A percentile compares a stretch with the other conserved stretches of the same genome.
phyloP scores from a whole-genome alignment of 2,329 filamentous ascomycete species.

The Penicillium capsulatum region DNA sequence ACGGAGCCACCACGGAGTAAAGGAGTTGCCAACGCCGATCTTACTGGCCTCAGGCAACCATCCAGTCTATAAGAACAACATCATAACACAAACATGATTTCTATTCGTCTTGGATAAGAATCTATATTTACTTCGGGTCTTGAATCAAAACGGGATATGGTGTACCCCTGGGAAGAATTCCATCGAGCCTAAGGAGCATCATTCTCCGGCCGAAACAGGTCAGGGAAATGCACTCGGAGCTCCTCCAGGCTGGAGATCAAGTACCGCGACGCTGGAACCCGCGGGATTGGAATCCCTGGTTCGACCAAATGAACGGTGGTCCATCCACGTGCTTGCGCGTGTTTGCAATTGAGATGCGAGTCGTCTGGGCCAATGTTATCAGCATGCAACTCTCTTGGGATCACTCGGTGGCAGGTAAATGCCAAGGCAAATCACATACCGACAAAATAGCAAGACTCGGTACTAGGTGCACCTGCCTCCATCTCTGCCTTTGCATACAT shows the following conservation, averaged over 20 bases:
- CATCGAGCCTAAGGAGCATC: too few relatives aligned
- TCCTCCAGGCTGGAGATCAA: constrained; percentile 74
- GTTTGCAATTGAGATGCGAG: constrained; percentile 74
- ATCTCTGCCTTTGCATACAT: constrained; percentile 89
- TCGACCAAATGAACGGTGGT: constrained; percentile 81
- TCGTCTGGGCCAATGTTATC: constrained; percentile 58
- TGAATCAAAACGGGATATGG: too few relatives aligned
- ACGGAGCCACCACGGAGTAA: constrained; percentile 11
- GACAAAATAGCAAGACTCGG: constrained; percentile 82
- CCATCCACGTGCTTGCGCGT: constrained; percentile 78
- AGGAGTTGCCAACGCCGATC: too few relatives aligned
- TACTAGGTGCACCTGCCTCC: constrained; percentile 67
- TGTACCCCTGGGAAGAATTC: too few relatives aligned
- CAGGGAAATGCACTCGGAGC: constrained; percentile 70
- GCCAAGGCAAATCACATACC: constrained; percentile 54
- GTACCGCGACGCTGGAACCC: constrained; percentile 63
- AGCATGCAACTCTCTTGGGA: constrained; percentile 7
- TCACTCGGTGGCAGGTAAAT: background rate
- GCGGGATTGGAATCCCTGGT: constrained; percentile 61
- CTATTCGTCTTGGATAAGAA: too few relatives aligned
- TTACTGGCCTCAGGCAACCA: too few relatives aligned
- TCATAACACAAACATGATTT: too few relatives aligned
- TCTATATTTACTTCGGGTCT: too few relatives aligned
- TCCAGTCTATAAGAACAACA: too few relatives aligned
- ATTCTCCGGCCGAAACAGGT: constrained; percentile 65